phyloP scores from a whole-genome alignment of 1,139 yeast genomes.

The Williopsis jadinii region DNA sequence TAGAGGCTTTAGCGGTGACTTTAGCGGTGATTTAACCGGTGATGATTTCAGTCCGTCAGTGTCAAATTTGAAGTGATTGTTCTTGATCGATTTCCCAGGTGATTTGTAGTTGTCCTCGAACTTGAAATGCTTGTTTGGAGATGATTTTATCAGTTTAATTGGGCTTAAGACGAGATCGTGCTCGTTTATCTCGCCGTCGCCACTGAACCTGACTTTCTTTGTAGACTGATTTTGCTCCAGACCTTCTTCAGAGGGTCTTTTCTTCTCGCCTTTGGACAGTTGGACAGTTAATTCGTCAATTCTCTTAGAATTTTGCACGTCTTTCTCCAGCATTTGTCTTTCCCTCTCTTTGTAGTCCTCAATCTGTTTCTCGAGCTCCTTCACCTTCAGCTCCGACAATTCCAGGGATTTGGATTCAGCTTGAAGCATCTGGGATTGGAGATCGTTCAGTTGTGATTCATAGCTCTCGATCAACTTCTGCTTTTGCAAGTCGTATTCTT shows the following conservation, averaged over 20 bases:
- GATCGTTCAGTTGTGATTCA: neutral
- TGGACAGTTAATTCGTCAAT: slow-evolving; percentile 9
- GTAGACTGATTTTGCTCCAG: neutral
- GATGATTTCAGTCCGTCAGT: no score
- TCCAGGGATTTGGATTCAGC: neutral
- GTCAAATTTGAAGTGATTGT: no score
- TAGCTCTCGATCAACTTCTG: neutral
- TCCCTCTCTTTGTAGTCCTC: neutral
- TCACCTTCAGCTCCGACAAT: neutral
- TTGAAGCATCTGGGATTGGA: neutral
- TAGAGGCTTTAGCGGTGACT: slow-evolving; percentile 9
- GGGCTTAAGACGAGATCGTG: slow-evolving; percentile 7
- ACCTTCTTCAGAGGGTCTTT: slow-evolving; percentile 9
- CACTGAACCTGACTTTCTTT: slow-evolving; percentile 10
- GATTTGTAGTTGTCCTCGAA: slow-evolving; percentile 4
- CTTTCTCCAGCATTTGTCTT: slow-evolving; percentile 4
- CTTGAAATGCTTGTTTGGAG: slow-evolving; percentile 14
- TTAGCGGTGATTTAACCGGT: slow-evolving; percentile 5
- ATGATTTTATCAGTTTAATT: slow-evolving; percentile 4
- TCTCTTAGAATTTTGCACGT: slow-evolving; percentile 6
- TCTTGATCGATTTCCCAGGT: no score
- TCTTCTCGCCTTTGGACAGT: slow-evolving; percentile 5
- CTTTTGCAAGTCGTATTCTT: slow-evolving; percentile 17
- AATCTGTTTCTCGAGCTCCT: neutral
- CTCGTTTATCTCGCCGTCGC: slow-evolving; percentile 11